A percentile compares a stretch with the other conserved stretches of the same genome.
These are phyloP conservation scores for Penicillium herquei DNA, from an alignment of 495 filamentous ascomycete genomes.

Conservation along the genomic window DNA sequence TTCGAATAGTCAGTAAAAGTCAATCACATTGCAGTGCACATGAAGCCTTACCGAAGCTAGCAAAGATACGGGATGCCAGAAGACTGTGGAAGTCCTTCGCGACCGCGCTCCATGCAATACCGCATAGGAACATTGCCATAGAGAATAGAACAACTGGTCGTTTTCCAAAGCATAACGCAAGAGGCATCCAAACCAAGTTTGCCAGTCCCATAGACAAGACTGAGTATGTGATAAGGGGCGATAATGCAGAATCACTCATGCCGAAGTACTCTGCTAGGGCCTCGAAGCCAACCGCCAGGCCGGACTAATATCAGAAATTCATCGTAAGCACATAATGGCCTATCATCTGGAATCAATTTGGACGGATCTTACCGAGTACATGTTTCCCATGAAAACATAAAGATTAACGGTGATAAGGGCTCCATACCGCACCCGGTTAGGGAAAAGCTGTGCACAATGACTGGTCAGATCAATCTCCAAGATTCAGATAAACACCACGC, in stretches of 20 bases:
- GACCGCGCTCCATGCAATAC: slow-evolving; percentile 35
- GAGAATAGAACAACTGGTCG: slow-evolving; percentile 45
- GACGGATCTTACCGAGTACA: slow-evolving; percentile 28
- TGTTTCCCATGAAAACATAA: slow-evolving; percentile 40
- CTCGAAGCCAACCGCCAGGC: slow-evolving; percentile 36
- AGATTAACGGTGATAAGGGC: slow-evolving; percentile 36
- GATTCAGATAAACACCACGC: background rate
- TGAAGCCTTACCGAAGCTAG: slow-evolving; percentile 27
- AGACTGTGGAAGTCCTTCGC: slow-evolving; percentile 29
- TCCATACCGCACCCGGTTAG: slow-evolving; percentile 25
- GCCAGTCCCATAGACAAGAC: slow-evolving; percentile 38
- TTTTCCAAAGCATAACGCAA: slow-evolving; percentile 49
- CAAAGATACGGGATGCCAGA: slow-evolving; percentile 29
- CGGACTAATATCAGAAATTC: slow-evolving; percentile 14
- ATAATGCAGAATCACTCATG: slow-evolving; percentile 20
- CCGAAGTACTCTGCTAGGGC: slow-evolving; percentile 30
- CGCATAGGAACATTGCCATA: slow-evolving; percentile 34
- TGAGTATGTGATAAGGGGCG: slow-evolving; percentile 33
- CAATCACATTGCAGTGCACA: background rate
- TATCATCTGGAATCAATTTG: too few relatives aligned
- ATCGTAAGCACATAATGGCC: too few relatives aligned
- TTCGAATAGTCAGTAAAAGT: background rate
- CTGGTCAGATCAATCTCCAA: slow-evolving; percentile 3
- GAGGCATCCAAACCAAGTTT: slow-evolving; percentile 49
- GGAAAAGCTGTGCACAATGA: slow-evolving; percentile 18